A percentile compares a stretch with the other conserved stretches of the same genome.
Evolutionary conservation across 2,329 filamentous ascomycete species (phyloP).

Genomic region (Diaporthe sp.): DNA sequence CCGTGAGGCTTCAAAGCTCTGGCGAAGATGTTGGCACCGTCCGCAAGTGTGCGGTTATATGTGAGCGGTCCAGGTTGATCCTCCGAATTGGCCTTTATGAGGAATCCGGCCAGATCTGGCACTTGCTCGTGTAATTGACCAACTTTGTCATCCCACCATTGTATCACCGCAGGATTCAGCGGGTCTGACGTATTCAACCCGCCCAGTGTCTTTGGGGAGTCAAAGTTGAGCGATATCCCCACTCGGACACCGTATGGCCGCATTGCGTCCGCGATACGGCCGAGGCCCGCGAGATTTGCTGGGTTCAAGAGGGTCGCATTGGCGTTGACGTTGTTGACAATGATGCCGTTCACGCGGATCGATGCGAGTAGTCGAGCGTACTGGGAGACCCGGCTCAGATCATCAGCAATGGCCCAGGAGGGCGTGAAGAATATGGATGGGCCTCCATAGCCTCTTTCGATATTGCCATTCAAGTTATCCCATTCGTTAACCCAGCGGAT

Average conservation of each 20-base stretch:
- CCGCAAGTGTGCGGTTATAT: constrained; percentile 77
- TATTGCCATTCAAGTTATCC: constrained; percentile 78
- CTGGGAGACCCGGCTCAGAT: constrained; percentile 70
- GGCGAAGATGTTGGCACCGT: constrained; percentile 79
- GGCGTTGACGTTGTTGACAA: constrained; percentile 82
- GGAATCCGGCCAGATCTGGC: constrained; percentile 77
- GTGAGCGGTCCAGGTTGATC: constrained; percentile 78
- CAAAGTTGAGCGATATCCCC: constrained; percentile 78
- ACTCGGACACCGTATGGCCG: constrained; percentile 76
- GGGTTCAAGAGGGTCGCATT: constrained; percentile 69
- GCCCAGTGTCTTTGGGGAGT: constrained; percentile 70
- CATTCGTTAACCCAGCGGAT: constrained; percentile 81
- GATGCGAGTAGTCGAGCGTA: constrained; percentile 78
- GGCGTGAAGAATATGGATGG: constrained; percentile 77
- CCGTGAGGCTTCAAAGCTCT: constrained; percentile 68
- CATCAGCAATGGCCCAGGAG: constrained; percentile 59
- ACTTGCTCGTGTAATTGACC: constrained; percentile 70
- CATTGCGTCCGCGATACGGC: constrained; percentile 73
- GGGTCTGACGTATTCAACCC: constrained; percentile 71
- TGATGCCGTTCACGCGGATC: constrained; percentile 74
- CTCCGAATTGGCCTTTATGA: constrained; percentile 80
- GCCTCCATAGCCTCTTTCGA: constrained; percentile 78
- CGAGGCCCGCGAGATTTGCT: constrained; percentile 72
- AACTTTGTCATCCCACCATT: constrained; percentile 74
- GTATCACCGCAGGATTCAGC: constrained; percentile 69